A percentile compares a stretch with the other conserved stretches of the same genome.
These are phyloP conservation scores for Fusarium avenaceum DNA, from an alignment of 2,329 filamentous ascomycete genomes.

Conservation along the genomic window DNA sequence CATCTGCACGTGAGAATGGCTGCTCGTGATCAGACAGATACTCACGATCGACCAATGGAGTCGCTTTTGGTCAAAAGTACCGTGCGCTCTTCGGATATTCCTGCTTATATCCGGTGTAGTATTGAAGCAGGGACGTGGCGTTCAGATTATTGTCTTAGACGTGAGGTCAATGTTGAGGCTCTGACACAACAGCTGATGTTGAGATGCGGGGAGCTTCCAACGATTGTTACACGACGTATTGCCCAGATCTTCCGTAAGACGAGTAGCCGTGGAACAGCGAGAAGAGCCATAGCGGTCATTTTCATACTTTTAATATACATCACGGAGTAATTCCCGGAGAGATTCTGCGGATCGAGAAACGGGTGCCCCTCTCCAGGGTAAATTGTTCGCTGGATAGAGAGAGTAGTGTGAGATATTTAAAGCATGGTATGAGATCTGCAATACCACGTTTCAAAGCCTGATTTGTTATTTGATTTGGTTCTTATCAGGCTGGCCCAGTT, in stretches of 20 bases:
- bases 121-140: background rate
- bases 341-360: conserved; percentile 37
- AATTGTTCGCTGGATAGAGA: conserved; percentile 26
- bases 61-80: background rate
- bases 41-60: conserved; percentile 26
- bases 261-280: background rate
- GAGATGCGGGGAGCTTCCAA: conserved; percentile 18
- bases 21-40: conserved; percentile 22
- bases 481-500: background rate
- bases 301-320: conserved; percentile 37
- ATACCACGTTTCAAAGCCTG: conserved; percentile 1
- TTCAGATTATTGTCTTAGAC: conserved; percentile 1
- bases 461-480: background rate
- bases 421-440: conserved; percentile 14
- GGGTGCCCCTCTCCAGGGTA: conserved; percentile 39
- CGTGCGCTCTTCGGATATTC: conserved; percentile 1
- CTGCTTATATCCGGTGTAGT: background rate
- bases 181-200: conserved; percentile 2
- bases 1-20: conserved; percentile 22
- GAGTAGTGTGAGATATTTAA: conserved; percentile 13
- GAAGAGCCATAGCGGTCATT: conserved; percentile 17
- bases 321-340: conserved; percentile 51
- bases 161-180: conserved; percentile 14
- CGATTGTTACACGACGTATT: conserved; percentile 5
- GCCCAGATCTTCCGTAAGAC: conserved; percentile 2